Base-by-base conservation (phyloP, 257 asterid species). In the Prunella vulgaris region DNA sequence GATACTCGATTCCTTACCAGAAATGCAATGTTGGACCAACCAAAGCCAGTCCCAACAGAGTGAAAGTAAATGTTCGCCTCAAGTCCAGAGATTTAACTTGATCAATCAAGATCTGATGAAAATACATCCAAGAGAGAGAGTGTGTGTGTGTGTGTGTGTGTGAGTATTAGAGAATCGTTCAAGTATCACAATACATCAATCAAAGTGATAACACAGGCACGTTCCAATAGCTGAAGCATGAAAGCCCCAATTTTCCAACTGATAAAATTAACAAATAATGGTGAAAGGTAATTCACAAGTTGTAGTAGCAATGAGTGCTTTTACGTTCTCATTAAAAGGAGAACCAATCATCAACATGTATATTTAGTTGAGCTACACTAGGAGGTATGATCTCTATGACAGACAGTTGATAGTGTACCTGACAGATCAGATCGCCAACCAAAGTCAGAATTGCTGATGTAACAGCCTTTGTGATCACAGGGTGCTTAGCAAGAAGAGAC, bases 11-110 rank as follows among this genome's bases (percentile, higher is more conserved):
- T 20, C 56, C 60, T 77, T 90, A 90, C 98, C 97, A 93, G 85
- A 84, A 82, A 81, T 93, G 98, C 85, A 90, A 83, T 49, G 96
- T 82, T 21, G 98, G 98, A 77, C 97, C 98, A 64, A 93, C 98
- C 88, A 90, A 84, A 64, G 76, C 91, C 75, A 93, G 86, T 65
- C 98, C 98, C 90, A 93, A 70, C 49, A 86, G 72, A 48, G 96
- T 84, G 85, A 93, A 90, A 14, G 79, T 62, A 74, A 77, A 83
- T 21, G 93, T 82, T 73, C 99, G 88, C 87, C 85, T 90, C 85
- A 85, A 67, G 81, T 93, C 96, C 59, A 83, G 72, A 48, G 88
- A 79, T 71, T 80, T 78, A 40, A 75, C 88, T 85, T 81, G 80
- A 79, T 93, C 97, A 61, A 86, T 80, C 61, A 73, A 73, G 33